Evolutionary conservation across 164 flowering plant species (phyloP), one percentile per base, ranked within the genome.

Genomic region (Chimonanthus salicifolius): DNA sequence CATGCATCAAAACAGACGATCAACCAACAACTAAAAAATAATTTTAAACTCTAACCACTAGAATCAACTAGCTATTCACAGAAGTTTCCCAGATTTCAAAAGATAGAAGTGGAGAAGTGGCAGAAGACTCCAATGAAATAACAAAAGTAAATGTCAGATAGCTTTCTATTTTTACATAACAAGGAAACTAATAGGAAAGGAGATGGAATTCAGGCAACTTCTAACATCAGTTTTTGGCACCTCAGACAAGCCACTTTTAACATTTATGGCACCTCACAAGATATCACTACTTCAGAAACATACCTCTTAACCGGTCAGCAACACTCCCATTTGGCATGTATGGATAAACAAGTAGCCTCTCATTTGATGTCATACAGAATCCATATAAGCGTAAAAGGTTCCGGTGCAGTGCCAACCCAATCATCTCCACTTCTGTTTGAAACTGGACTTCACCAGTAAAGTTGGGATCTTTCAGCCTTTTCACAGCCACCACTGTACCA

Each of bases 381-480:
- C 99, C 99, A 85, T 87, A 95, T 21, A 96, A 68, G 6, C 92
- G 89, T 64, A 96, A 82, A 64, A 96, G 97, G 82, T 96, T 96
- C 71, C 99, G 81, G 76, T 96, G 97, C 80, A 93, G 71, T 74
- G 95, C 99, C 78, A 96, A 85, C 64, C 99, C 92, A 80, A 96
- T 96, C 94, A 90, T 88, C 84, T 92, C 98, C 72, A 96, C 98
- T 84, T 96, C 99, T n/a, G 99, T 96, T 78, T 94, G 98, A 81
- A 96, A 96, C 83, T 94, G 99, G 73, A 88, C 83, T 80, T 96
- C 99, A 75, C 99, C 99, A 20, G 97, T 86, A 79, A 81, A 85
- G 80, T 82, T 90, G 64, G 97, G 97, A 85, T 96, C 97, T 82
- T 80, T 90, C 66, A 96, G 80, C 81, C 98, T 84, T 81, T 96